Conservation (phyloP, 23 red algal genomes). For the Gracilaria domingensis region DNA sequence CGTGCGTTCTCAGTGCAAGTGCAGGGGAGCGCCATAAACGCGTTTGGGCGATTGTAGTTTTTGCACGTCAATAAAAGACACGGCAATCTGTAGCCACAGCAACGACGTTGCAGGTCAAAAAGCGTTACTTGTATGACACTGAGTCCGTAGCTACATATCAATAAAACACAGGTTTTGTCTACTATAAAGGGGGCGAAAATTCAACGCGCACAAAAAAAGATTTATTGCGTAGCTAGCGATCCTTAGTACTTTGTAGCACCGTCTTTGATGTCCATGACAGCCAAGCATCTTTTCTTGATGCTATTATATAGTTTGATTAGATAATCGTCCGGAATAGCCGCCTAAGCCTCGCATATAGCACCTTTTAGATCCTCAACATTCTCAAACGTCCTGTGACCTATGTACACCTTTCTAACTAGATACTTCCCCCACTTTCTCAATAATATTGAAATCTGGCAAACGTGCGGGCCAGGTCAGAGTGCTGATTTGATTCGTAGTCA, state of each 20-base stretch:
- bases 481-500: background rate
- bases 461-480: background rate
- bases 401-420: constrained; percentile 1
- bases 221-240: background rate
- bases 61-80: too few species aligned
- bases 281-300: background rate
- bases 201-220: background rate
- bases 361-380: constrained; percentile 26
- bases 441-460: constrained; percentile 35
- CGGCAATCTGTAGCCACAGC: too few species aligned
- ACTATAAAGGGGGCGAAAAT: background rate
- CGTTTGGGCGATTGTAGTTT: too few species aligned
- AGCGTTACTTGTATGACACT: too few species aligned
- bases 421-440: constrained; percentile 7
- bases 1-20: background rate
- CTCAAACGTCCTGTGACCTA: background rate
- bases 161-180: too few species aligned
- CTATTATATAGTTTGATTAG: background rate
- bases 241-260: background rate
- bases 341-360: background rate
- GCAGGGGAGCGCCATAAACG: too few species aligned
- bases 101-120: too few species aligned
- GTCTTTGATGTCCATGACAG: background rate
- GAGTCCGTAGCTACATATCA: too few species aligned
- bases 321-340: background rate